phyloP scores from a whole-genome alignment of 768 basidiomycete species.

The Amanita fuliginea region DNA sequence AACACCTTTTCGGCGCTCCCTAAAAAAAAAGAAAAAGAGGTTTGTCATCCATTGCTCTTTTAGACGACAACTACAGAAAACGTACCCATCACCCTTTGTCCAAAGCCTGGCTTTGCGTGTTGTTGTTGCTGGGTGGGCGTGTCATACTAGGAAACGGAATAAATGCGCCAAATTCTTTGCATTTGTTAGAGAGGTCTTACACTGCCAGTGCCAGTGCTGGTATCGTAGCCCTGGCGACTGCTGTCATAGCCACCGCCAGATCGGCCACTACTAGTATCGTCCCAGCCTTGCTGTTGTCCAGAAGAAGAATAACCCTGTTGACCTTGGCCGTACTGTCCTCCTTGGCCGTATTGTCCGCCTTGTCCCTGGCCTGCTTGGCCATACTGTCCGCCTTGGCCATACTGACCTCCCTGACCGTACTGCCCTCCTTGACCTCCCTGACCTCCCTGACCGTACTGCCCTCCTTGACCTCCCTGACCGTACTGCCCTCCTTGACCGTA shows the following conservation, averaged over 20 bases:
- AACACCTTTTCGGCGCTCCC: conserved; percentile 1
- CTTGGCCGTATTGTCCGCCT: too few species aligned
- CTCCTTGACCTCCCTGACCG: background rate
- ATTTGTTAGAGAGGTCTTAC: background rate
- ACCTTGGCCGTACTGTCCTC: background rate
- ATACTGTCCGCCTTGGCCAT: background rate
- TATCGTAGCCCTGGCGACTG: background rate
- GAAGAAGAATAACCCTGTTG: background rate
- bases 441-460: background rate
- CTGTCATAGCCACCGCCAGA: background rate
- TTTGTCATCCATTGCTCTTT: background rate
- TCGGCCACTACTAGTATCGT: background rate
- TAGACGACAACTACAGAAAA: background rate
- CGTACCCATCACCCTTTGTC: conserved; percentile 1
- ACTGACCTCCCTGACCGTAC: background rate
- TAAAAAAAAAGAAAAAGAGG: too few species aligned
- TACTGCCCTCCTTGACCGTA: background rate
- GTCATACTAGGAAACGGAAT: background rate
- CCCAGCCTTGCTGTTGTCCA: background rate
- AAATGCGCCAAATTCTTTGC: too few species aligned
- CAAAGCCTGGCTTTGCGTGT: background rate
- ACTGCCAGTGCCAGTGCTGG: background rate
- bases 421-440: background rate
- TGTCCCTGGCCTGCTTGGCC: background rate
- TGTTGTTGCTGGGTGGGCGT: background rate